phyloP scores from a whole-genome alignment of 2,329 filamentous ascomycete genomes.

The Botrytis hyacinthi region DNA sequence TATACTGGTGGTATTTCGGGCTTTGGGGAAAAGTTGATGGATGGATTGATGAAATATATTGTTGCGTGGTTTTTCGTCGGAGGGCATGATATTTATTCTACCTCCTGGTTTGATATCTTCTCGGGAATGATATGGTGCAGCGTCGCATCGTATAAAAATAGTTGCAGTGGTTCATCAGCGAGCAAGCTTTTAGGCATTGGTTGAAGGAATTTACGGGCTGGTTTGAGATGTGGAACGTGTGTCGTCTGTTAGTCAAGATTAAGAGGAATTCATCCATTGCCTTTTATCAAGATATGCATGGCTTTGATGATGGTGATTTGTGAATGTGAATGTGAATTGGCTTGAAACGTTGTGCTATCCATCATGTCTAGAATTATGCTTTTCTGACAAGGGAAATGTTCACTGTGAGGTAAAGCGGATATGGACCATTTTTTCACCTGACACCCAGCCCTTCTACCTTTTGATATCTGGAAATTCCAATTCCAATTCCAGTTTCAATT shows the following conservation, averaged over 20 bases:
- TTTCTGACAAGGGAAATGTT: background rate
- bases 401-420: background rate
- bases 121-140: background rate
- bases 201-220: background rate
- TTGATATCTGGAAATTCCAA: background rate
- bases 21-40: slow-evolving; percentile 1
- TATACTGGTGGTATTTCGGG: background rate
- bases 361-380: background rate
- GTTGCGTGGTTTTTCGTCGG: background rate
- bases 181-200: background rate
- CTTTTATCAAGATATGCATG: background rate
- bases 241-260: background rate
- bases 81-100: background rate
- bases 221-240: background rate
- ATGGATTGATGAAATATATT: background rate
- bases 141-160: slow-evolving; percentile 11
- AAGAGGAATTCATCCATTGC: background rate
- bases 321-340: background rate
- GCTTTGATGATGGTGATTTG: background rate
- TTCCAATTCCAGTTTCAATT: no score
- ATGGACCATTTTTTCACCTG: background rate
- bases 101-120: background rate
- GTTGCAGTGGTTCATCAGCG: slow-evolving; percentile 9
- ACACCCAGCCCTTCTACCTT: background rate
- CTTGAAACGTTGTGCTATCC: background rate